These are phyloP conservation scores for Cicer pinnatifidum DNA, from an alignment of 306 rosid genomes.

Conservation along the genomic window DNA sequence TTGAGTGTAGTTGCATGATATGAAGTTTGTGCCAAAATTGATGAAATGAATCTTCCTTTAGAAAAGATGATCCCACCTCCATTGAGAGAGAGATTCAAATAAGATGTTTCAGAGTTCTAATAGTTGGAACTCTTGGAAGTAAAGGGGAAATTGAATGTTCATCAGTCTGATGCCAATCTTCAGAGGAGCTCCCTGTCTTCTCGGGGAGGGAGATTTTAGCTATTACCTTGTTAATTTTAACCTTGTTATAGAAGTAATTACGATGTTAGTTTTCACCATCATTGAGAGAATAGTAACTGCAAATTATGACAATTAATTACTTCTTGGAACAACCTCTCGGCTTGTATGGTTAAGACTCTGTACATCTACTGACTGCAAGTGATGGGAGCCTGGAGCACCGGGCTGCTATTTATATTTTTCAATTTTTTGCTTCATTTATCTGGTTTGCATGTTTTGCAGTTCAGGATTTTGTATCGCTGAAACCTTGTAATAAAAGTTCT, in stretches of 20 bases:
- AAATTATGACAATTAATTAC: background rate
- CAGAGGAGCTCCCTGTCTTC: background rate
- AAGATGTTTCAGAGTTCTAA: background rate
- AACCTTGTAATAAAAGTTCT: slow-evolving; percentile 19
- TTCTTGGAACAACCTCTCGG: background rate
- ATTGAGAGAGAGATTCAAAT: slow-evolving; percentile 3
- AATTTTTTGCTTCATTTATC: slow-evolving; percentile 20
- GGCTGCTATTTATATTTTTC: background rate
- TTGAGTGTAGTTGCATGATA: background rate
- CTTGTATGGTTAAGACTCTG: too few species aligned
- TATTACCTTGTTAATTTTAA: background rate
- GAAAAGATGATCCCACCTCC: background rate
- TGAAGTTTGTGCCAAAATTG: slow-evolving; percentile 21
- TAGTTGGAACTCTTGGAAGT: background rate
- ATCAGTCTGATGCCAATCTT: background rate
- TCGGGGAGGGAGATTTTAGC: background rate
- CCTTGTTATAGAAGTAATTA: background rate
- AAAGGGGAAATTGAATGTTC: slow-evolving; percentile 23
- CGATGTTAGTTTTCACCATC: background rate
- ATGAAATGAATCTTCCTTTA: slow-evolving; percentile 21
- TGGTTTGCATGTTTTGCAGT: slow-evolving; percentile 14
- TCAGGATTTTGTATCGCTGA: slow-evolving; percentile 7
- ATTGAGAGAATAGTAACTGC: background rate
- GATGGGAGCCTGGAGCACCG: background rate
- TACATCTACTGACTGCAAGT: background rate